Percentiles rank a stretch among this genome's conserved stretches.
Evolutionary conservation across 2,329 filamentous ascomycete species (phyloP).

Genomic region (Clarireedia paspali): DNA sequence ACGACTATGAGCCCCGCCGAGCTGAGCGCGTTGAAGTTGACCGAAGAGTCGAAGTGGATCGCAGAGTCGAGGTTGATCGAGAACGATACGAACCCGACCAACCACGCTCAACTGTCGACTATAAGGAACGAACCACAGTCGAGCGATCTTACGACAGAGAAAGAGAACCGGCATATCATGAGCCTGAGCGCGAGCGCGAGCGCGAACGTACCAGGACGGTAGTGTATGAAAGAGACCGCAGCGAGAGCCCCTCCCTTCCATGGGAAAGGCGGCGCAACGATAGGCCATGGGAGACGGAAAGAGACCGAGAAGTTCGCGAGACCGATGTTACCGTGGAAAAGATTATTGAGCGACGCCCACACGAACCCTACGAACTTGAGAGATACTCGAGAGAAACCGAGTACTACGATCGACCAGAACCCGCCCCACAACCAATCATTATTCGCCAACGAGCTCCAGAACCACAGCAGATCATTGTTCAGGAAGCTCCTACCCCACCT

Average conservation of each 20-base stretch:
- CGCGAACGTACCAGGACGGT: constrained; percentile 28
- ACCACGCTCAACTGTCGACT: constrained; percentile 22
- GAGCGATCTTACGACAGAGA: constrained; percentile 16
- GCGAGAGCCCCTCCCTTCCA: constrained; percentile 9
- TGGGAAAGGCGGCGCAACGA: constrained; percentile 27
- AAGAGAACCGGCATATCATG: constrained; percentile 16
- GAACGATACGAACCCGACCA: constrained; percentile 19
- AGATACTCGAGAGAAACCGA: constrained; percentile 55
- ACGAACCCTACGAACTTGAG: constrained; percentile 41
- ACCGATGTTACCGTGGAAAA: constrained; percentile 17
- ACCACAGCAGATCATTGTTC: constrained; percentile 52
- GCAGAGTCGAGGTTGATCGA: constrained; percentile 22
- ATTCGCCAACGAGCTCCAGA: constrained; percentile 49
- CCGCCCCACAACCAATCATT: constrained; percentile 44
- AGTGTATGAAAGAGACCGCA: constrained; percentile 32
- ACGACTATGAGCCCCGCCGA: neutral
- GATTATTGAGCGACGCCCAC: constrained; percentile 18
- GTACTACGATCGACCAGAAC: constrained; percentile 48
- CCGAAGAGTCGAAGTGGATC: constrained; percentile 21
- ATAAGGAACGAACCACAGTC: neutral
- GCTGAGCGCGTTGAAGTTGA: constrained; percentile 5
- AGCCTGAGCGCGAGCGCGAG: constrained; percentile 31
- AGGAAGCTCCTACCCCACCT: constrained; percentile 46
- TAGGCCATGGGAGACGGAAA: constrained; percentile 23
- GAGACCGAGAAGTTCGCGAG: constrained; percentile 21